phyloP scores from a whole-genome alignment of 768 basidiomycete species.

The Tulasnella sp. region DNA sequence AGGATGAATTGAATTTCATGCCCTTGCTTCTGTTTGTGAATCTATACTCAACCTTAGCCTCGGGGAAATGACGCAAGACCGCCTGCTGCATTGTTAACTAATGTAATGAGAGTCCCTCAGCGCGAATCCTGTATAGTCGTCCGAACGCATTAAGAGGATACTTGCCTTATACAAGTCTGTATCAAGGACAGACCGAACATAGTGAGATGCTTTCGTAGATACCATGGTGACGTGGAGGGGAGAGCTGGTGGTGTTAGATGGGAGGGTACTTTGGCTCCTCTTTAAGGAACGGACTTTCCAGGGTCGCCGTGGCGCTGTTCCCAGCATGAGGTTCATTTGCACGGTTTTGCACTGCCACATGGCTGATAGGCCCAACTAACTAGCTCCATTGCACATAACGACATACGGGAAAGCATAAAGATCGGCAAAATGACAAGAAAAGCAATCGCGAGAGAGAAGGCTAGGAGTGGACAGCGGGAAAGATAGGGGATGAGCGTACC shows the following conservation, averaged over 20 bases:
- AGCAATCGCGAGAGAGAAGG: neutral
- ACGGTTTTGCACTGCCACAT: too few relatives aligned
- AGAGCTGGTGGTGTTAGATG: neutral
- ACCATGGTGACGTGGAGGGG: neutral
- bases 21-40: conserved; percentile 71
- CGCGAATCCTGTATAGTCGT: conserved; percentile 9
- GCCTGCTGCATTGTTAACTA: conserved; percentile 97
- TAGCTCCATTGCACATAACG: neutral
- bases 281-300: too few relatives aligned
- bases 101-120: neutral
- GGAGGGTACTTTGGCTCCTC: too few relatives aligned
- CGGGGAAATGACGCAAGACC: conserved; percentile 67
- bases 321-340: neutral
- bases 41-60: conserved; percentile 57
- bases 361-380: neutral
- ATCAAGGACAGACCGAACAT: conserved; percentile 61
- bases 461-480: neutral
- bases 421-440: neutral
- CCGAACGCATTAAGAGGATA: neutral
- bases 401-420: neutral
- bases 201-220: neutral
- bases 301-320: neutral
- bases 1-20: conserved; percentile 57
- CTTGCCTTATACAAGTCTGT: conserved; percentile 89
- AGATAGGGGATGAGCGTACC: neutral